Evolutionary conservation across 2,329 filamentous ascomycete genomes (phyloP), one percentile per base, ranked within the genome.

Genomic region (Penicillium sp.): DNA sequence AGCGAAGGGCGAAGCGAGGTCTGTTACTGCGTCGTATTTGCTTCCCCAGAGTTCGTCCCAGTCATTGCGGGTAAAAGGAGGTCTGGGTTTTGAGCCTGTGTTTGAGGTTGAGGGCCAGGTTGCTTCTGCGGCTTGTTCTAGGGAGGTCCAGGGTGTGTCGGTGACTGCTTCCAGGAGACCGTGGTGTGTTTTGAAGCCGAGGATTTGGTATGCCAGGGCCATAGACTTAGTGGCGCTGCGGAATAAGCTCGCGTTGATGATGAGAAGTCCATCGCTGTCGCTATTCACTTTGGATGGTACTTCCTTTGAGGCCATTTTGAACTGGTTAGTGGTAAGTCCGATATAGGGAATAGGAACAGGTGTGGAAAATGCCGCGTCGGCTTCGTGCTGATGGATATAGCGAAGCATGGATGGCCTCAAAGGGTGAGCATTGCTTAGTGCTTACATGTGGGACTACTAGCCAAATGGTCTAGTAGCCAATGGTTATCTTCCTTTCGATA

Each of bases 171-270:
- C 46, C 4, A 49, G 29, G 29, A 49, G 46, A 6, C 46, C 46
- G 37, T 42, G 46, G 15, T 49, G 46, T 20, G 37, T 42, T 42
- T 42, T 42, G 46, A 41, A 42, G 29, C 36, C 46, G 7, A 49
- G 37, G 9, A 42, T 49, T 26, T 42, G 46, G 29, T 49, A 49
- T 17, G 36, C 46, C 10, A 27, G 37, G 27, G 46, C 46, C 46
- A 49, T 42, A 2, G 36, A 42, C 21, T 49, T 49, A 10, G 46
- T 49, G 3, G 24, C 46, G 7, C 27, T 49, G 21, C 46, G 37
- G 29, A 49, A 49, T 10, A 49, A 24, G 23, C 46, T 27, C 37
- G 46, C 46, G 37, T 49, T 32, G 46, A 49, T 49, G 3, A 49
- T 42, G 13, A 42, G 29, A 7, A 49, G 21, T n/a, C n/a, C n/a